Percentiles rank a stretch among this genome's conserved stretches.
phyloP scores from a whole-genome alignment of 2,329 filamentous ascomycete species.

The Cordyceps militaris region DNA sequence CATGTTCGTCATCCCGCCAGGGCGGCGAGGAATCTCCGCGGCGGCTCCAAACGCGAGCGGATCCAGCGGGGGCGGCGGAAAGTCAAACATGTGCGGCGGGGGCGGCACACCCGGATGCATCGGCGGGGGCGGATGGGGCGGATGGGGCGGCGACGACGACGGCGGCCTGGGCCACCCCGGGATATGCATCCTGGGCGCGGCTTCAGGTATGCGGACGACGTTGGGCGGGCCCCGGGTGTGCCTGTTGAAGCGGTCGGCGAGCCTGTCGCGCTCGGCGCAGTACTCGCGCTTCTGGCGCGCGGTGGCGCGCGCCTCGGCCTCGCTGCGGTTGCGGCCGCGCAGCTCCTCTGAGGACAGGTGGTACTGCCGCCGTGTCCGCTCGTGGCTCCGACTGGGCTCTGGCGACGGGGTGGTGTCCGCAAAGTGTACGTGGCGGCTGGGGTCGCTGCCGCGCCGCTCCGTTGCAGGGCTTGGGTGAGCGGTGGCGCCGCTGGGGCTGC shows the following conservation, averaged over 20 bases:
- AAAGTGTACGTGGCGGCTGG: background rate
- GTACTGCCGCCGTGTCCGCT: background rate
- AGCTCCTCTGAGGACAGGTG: background rate
- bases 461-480: no score
- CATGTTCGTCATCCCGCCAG: background rate
- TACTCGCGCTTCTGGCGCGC: background rate
- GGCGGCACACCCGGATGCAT: no score
- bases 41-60: no score
- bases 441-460: background rate
- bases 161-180: no score
- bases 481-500: no score
- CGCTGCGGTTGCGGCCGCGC: background rate
- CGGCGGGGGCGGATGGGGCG: no score
- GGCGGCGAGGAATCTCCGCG: no score
- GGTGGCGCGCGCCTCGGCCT: background rate
- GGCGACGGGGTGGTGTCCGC: background rate
- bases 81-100: no score
- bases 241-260: background rate
- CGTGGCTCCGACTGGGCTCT: background rate
- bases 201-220: no score
- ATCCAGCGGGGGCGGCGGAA: no score
- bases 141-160: no score
- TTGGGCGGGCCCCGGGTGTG: background rate
- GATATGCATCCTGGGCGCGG: no score
- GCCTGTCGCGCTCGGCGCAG: background rate